A percentile compares a stretch with the other conserved stretches of the same genome.
Evolutionary conservation across 148 eudicot genomes (phyloP).

Genomic region (Diospyros kaki): DNA sequence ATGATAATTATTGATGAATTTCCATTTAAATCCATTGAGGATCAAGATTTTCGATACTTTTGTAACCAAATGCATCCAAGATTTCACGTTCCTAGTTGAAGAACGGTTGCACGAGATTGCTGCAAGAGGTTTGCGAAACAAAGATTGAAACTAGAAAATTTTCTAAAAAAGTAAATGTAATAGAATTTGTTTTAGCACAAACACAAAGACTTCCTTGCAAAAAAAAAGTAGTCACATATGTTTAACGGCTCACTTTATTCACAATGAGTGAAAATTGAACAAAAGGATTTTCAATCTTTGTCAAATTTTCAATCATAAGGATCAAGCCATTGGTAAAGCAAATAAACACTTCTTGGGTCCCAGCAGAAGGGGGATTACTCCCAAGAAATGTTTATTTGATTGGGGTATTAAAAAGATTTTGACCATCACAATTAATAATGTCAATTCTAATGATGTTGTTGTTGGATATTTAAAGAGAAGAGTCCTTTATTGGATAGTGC

Average conservation of each 20-base stretch:
- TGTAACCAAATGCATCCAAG: neutral
- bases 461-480: neutral
- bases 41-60: neutral
- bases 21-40: neutral
- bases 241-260: neutral
- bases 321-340: slow-evolving; percentile 4
- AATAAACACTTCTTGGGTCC: too few species aligned
- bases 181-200: slow-evolving; percentile 7
- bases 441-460: slow-evolving; percentile 9
- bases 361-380: too few species aligned
- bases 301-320: slow-evolving; percentile 12
- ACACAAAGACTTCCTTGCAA: slow-evolving; percentile 16
- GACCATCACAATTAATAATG: slow-evolving; percentile 15
- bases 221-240: slow-evolving; percentile 11
- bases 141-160: too few species aligned
- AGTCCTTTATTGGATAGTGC: too few species aligned
- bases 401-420: slow-evolving; percentile 14
- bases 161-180: too few species aligned
- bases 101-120: neutral
- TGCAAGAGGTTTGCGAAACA: too few species aligned
- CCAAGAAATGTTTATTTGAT: neutral
- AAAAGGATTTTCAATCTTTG: slow-evolving; percentile 17
- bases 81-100: neutral
- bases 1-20: neutral
- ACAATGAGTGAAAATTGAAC: slow-evolving; percentile 6